Percentiles rank a stretch among this genome's conserved stretches.
phyloP scores from a whole-genome alignment of 2,329 filamentous ascomycete species.

The Thelonectria olida region DNA sequence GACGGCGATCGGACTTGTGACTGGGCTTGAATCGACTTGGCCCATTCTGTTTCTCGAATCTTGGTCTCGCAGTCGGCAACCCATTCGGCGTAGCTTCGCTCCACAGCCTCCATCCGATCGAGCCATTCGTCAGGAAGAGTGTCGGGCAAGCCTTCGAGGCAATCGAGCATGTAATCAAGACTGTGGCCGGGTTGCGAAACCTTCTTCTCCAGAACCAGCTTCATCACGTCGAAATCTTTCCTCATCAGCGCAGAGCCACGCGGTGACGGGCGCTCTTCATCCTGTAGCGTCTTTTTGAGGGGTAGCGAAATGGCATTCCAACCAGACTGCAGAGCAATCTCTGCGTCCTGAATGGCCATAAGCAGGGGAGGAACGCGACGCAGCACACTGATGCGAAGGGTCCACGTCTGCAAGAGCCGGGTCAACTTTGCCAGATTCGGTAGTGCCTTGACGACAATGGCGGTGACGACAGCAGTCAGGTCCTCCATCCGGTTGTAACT shows the following conservation, averaged over 20 bases:
- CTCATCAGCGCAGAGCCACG: constrained; percentile 46
- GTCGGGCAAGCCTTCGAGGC: constrained; percentile 83
- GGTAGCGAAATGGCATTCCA: constrained; percentile 68
- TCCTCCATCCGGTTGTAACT: constrained; percentile 82
- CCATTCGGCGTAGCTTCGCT: constrained; percentile 84
- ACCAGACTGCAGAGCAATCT: constrained; percentile 70
- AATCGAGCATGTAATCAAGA: constrained; percentile 87
- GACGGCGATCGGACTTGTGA: constrained; percentile 32
- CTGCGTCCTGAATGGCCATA: constrained; percentile 70
- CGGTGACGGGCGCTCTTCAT: constrained; percentile 25
- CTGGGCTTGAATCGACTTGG: constrained; percentile 27
- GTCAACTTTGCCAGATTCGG: constrained; percentile 81
- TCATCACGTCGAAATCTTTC: constrained; percentile 66
- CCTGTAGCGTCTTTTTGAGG: constrained; percentile 29
- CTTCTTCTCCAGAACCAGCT: constrained; percentile 71
- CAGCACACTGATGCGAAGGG: constrained; percentile 77
- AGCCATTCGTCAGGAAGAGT: constrained; percentile 89
- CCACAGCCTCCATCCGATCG: constrained; percentile 82
- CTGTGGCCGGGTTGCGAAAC: constrained; percentile 75
- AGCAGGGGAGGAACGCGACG: constrained; percentile 77
- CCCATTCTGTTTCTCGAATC: constrained; percentile 73
- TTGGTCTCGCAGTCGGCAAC: constrained; percentile 78
- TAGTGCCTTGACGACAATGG: constrained; percentile 88
- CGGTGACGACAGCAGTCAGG: constrained; percentile 88
- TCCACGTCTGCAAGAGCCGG: constrained; percentile 81